Evolutionary conservation across 176 grass and related monocot species (phyloP).

Genomic region (Cenchrus purpureus): DNA sequence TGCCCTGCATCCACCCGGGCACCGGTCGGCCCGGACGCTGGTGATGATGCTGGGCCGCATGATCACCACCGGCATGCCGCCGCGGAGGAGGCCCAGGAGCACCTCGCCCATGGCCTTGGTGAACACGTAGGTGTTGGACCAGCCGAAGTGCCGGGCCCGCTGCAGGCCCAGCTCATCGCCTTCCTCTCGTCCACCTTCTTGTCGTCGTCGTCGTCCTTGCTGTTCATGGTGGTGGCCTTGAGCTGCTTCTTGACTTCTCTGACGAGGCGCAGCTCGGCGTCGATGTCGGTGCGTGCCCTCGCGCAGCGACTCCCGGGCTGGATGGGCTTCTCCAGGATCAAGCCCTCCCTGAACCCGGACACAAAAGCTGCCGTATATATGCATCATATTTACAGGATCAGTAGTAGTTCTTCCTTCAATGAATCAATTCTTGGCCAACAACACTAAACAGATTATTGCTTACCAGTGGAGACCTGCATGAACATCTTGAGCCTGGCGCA

Average conservation of each 20-base stretch:
- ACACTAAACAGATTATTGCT: neutral
- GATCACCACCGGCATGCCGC: constrained; percentile 55
- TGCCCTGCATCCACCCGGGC: constrained; percentile 84
- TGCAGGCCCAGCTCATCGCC: constrained; percentile 78
- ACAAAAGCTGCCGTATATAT: constrained; percentile 34
- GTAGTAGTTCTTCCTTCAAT: no score
- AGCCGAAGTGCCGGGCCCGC: constrained; percentile 68
- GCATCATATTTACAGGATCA: no score
- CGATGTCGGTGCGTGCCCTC: constrained; percentile 61
- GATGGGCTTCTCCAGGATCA: constrained; percentile 73
- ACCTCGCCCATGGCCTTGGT: constrained; percentile 89
- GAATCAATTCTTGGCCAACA: no score
- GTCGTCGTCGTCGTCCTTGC: neutral
- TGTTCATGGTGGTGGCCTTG: no score
- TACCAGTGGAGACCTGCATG: constrained; percentile 84
- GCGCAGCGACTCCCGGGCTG: constrained; percentile 55
- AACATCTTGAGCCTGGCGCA: constrained; percentile 68
- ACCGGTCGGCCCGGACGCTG: constrained; percentile 56
- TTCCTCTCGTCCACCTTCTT: constrained; percentile 38
- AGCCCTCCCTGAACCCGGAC: constrained; percentile 34
- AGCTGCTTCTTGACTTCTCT: constrained; percentile 54
- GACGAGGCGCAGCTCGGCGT: constrained; percentile 63
- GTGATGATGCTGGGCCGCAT: constrained; percentile 78
- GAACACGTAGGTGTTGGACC: constrained; percentile 93
- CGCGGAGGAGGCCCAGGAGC: constrained; percentile 48